A percentile compares a stretch with the other conserved stretches of the same genome.
These are phyloP conservation scores for Nothopassalora personata DNA, from an alignment of 2,329 filamentous ascomycete genomes.

Conservation along the genomic window DNA sequence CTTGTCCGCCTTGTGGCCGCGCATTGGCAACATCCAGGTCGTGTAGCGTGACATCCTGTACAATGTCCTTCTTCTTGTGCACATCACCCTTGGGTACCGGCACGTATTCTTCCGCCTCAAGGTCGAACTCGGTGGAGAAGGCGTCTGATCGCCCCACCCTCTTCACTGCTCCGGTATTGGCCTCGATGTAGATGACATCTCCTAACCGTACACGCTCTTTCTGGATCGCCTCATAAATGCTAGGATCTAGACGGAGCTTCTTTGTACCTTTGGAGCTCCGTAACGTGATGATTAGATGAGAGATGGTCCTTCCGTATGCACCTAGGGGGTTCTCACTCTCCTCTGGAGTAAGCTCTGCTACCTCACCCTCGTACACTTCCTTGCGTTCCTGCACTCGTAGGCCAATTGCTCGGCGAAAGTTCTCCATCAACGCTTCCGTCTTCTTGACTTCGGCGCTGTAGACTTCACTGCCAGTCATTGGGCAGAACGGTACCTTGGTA, in stretches of 20 bases:
- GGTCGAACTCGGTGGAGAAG: conserved; percentile 96
- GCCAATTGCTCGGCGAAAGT: conserved; percentile 93
- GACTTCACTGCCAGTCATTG: conserved; percentile 95
- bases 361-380: conserved; percentile 98
- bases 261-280: conserved; percentile 97
- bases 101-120: conserved; percentile 98
- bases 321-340: conserved; percentile 97
- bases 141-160: conserved; percentile 92
- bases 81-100: conserved; percentile 98
- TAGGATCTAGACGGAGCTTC: conserved; percentile 92
- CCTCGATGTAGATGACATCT: conserved; percentile 98
- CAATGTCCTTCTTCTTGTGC: conserved; percentile 99
- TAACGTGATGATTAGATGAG: conserved; percentile 85
- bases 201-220: conserved; percentile 95
- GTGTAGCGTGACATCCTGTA: conserved; percentile 95
- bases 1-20: conserved; percentile 90
- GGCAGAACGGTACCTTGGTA: conserved; percentile 97
- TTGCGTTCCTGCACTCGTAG: conserved; percentile 97
- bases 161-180: conserved; percentile 97
- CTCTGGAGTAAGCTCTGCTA: conserved; percentile 94
- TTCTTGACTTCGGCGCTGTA: conserved; percentile 99
- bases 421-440: conserved; percentile 98
- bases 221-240: conserved; percentile 98
- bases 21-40: conserved; percentile 95
- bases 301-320: conserved; percentile 95